Base-by-base conservation (phyloP, 225 moss, liverwort and hornwort genomes). In the Bryoerythrophyllum caledonicum region DNA sequence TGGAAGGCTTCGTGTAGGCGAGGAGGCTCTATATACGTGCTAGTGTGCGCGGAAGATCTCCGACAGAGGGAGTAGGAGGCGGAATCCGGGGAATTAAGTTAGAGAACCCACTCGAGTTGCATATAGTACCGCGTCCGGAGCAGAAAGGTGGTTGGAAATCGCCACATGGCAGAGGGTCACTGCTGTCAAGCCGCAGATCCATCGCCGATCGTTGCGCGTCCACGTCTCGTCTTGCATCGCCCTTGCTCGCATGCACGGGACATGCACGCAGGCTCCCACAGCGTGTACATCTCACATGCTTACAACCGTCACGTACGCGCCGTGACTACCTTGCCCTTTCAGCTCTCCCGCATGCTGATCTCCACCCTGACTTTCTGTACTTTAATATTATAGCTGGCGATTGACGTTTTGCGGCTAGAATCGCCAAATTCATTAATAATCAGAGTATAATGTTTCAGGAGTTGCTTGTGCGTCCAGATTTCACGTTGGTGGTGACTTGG, bases 151-250 rank as follows among this genome's bases (percentile, higher is more conserved):
- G 32, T 44, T 54, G 62, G 30, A 32, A 5, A 32, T 32, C 27
- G 60, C 73, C 73, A 73, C 51, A 34, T 73, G 52, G 51, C 73
- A 24, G 4, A 14, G 23, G 34, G 23, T 49, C 48, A 19, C 48
- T 5, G 30, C 32, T 20, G 49, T 34, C 62, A 13, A 62, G 3
- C 19, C 1, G 48, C 14, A 2, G 30, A 46, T 30, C 37, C n/a
- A n/a, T 14, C 5, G 8, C 3, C 14, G 60, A 46, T 4, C 12
- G 46, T 13, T 1, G 44, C 28, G 13, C 13, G 9, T 38, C 60
- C 49, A 51, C 62, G 24, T 17, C 17, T 17, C 48, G 48, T 16
- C 17, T 49, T 17, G 48, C 34, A 53, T 23, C 23, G 41, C 41
- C 24, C 43, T 7, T 15, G 7, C 15, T 7, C 3, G 24, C 65